These are phyloP conservation scores for Metarhizium guizhouense DNA, from an alignment of 2,329 filamentous ascomycete genomes.

Conservation along the genomic window DNA sequence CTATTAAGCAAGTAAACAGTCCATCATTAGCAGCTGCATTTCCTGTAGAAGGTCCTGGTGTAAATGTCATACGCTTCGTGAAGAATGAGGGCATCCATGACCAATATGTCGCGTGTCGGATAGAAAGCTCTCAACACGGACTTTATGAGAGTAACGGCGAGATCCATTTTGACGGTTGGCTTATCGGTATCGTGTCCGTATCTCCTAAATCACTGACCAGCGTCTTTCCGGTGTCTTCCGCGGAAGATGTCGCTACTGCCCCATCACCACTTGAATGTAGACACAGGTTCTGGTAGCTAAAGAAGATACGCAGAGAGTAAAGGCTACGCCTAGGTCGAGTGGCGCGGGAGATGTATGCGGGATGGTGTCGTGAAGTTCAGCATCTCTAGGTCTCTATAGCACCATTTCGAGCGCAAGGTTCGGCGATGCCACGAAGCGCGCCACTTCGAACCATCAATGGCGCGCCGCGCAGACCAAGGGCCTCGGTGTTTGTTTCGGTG, in stretches of 20 bases:
- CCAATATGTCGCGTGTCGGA: conserved; percentile 71
- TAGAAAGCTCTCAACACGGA: conserved; percentile 83
- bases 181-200: background rate
- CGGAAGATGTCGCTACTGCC: background rate
- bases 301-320: background rate
- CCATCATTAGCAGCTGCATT: background rate
- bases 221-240: background rate
- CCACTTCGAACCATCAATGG: background rate
- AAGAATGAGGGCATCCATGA: conserved; percentile 77
- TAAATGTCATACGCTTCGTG: conserved; percentile 60
- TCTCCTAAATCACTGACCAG: background rate
- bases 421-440: background rate
- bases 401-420: background rate
- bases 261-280: background rate
- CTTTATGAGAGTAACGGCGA: conserved; percentile 70
- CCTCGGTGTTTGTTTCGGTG: background rate
- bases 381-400: background rate
- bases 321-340: background rate
- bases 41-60: background rate
- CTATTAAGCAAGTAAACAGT: conserved; percentile 38
- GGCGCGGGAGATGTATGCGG: background rate
- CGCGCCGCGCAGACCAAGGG: background rate
- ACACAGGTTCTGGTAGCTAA: background rate
- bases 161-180: conserved; percentile 31
- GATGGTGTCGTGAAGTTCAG: background rate